Evolutionary conservation across 768 basidiomycete species (phyloP), one percentile per base, ranked within the genome.

Genomic region (Strobilomyces dryophilus): DNA sequence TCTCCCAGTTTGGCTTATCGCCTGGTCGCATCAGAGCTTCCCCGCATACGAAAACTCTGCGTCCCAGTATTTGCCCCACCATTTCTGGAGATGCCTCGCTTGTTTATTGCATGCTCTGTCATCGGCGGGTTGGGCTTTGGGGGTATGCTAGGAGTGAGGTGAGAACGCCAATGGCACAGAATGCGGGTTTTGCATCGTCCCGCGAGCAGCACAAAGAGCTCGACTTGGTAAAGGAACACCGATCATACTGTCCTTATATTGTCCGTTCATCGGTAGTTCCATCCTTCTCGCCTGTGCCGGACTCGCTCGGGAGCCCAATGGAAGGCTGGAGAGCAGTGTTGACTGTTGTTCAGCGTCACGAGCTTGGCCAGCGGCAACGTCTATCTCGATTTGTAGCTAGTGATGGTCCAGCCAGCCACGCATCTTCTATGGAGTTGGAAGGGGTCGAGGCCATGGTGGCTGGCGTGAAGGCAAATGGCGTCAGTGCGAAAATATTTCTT

Each of bases 311-410:
- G 34, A 60, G 41, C 8, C 58, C 52, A 42, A 51, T 85, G 24
- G 90, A 92, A 63, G 90, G 90, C 15, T 92, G 90, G 90, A 76
- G 84, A 34, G 89, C 89, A 11, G 82, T 89, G n/a, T 67, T 91
- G 53, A 78, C 79, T 8, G 78, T 87, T 21, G 74, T 89, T 17
- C 67, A 84, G 47, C 79, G 89, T 21, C 80, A 87, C 61, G 85
- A 85, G 7, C 73, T 84, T 65, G 78, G 79, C 9, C 79, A 83
- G 60, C 77, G 81, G 55, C 74, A 74, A 57, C 80, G 80, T 44
- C 40, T 59, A 46, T 59, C 56, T 55, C 76, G 73, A 31, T 71
- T 69, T 59, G 47, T 52, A 31, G 43, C 56, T 21, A 51, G 39
- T 15, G 43, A 52, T 36, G 53, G 49, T 36, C 54, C 24, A 14